phyloP scores from a whole-genome alignment of 495 filamentous ascomycete genomes.

The Penicillium lividum region DNA sequence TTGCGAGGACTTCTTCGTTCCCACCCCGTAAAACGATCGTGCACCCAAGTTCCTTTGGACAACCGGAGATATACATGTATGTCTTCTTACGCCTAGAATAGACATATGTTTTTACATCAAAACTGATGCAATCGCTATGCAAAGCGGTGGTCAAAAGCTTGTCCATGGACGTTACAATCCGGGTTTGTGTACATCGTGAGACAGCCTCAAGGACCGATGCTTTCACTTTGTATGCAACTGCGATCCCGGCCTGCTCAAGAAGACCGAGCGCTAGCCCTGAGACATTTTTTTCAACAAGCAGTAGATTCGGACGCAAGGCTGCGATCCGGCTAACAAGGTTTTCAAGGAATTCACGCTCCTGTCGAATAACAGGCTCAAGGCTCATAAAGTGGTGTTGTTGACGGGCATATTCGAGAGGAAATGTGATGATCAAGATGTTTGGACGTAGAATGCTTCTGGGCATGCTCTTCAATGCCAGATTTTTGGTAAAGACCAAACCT shows the following conservation, averaged over 20 bases:
- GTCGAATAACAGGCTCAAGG: conserved; percentile 91
- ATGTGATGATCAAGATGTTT: conserved; percentile 88
- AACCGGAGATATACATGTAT: conserved; percentile 93
- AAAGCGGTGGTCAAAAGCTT: conserved; percentile 84
- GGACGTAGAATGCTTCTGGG: conserved; percentile 79
- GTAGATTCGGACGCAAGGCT: conserved; percentile 75
- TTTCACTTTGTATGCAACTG: conserved; percentile 95
- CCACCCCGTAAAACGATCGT: conserved; percentile 93
- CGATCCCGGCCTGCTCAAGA: conserved; percentile 82
- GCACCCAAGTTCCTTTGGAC: conserved; percentile 88
- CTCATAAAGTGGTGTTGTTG: conserved; percentile 99
- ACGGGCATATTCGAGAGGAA: conserved; percentile 93
- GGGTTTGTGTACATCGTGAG: conserved; percentile 83
- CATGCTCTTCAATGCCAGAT: conserved; percentile 95
- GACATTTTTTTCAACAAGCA: conserved; percentile 88
- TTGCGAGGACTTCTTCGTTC: conserved; percentile 63
- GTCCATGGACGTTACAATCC: conserved; percentile 92
- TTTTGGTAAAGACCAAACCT: conserved; percentile 95
- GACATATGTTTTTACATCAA: conserved; percentile 94
- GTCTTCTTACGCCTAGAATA: conserved; percentile 83
- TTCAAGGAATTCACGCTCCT: conserved; percentile 91
- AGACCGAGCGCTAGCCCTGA: conserved; percentile 87
- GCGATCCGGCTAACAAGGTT: conserved; percentile 93
- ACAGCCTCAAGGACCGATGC: conserved; percentile 93
- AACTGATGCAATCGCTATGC: conserved; percentile 76